phyloP scores from a whole-genome alignment of 2,329 filamentous ascomycete species.

The Trichoderma simmonsii region DNA sequence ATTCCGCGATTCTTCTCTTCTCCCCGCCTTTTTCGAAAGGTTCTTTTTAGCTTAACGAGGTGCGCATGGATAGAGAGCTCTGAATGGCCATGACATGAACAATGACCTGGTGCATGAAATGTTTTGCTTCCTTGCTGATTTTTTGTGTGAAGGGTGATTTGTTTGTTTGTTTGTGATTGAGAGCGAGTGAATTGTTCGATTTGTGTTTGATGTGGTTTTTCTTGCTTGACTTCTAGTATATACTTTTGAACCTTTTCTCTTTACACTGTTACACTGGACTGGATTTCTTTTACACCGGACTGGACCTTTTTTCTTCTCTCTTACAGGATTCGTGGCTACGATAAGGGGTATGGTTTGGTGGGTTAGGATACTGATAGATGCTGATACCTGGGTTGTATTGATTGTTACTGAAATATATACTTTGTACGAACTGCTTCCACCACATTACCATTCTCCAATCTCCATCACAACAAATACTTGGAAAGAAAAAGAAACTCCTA shows the following conservation, averaged over 20 bases:
- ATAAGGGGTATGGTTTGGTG: background rate
- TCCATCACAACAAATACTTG: background rate
- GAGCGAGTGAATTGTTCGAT: background rate
- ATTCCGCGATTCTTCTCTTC: background rate
- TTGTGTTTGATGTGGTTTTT: background rate
- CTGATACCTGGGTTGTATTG: conserved; percentile 13
- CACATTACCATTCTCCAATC: background rate
- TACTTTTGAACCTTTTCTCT: background rate
- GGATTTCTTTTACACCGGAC: background rate
- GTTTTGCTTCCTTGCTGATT: background rate
- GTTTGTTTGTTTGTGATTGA: background rate
- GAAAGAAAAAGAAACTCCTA: background rate
- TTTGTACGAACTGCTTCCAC: background rate
- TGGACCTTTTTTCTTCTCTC: background rate
- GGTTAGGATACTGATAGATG: conserved; percentile 10
- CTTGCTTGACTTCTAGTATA: background rate
- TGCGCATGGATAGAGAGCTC: conserved; percentile 26
- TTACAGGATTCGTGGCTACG: background rate
- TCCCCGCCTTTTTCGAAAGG: background rate
- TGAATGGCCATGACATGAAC: conserved; percentile 15
- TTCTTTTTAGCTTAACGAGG: conserved; percentile 23
- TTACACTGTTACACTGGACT: background rate
- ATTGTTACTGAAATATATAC: background rate
- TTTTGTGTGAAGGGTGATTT: background rate
- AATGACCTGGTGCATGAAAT: conserved; percentile 20